Evolutionary conservation across 1,139 yeast species (phyloP), one percentile per base, ranked within the genome.

Genomic region (Yamadazyma sp.): DNA sequence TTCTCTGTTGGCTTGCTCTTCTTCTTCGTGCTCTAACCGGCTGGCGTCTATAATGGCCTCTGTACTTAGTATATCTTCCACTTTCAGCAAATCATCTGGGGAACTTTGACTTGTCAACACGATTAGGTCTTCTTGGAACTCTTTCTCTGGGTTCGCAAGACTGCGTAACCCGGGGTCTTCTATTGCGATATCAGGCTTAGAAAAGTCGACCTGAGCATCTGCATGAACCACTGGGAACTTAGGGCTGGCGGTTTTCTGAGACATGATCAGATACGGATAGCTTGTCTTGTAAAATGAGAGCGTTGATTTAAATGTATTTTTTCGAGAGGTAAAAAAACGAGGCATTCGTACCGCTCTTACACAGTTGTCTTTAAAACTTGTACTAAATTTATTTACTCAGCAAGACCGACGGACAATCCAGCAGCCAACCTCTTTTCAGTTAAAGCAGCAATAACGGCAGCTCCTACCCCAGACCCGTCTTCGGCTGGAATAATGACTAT

Each of bases 391-490:
- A 27, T 28, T 8, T 17, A 28, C 20, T 28, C 31, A 9, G n/a
- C 31, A 28, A 43, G 17, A 59, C 97, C 97, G 41, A 89, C 91
- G 47, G 92, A 80, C 55, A 75, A 69, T 36, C 91, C 91, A 41
- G 76, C 71, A 39, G 71, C 69, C 56, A 86, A 69, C 70, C 98
- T 83, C 64, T 79, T 71, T 64, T 83, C 80, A 41, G 98, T 87
- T 66, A 91, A 77, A 42, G 98, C 97, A 40, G 98, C 97, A 66
- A 91, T 91, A 53, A 92, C 78, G 37, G 98, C 98, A 40, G 98
- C 98, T 58, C 98, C 98, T 33, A 87, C 98, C 68, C 98, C 98
- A 40, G 95, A 83, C 53, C 98, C 98, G 69, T 92, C 98, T 68
- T 91, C 97, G 48, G 98, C 98, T 41, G 91, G 85, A 31, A 86